phyloP scores from a whole-genome alignment of 495 filamentous ascomycete genomes.

The Penicillium pancosmium region DNA sequence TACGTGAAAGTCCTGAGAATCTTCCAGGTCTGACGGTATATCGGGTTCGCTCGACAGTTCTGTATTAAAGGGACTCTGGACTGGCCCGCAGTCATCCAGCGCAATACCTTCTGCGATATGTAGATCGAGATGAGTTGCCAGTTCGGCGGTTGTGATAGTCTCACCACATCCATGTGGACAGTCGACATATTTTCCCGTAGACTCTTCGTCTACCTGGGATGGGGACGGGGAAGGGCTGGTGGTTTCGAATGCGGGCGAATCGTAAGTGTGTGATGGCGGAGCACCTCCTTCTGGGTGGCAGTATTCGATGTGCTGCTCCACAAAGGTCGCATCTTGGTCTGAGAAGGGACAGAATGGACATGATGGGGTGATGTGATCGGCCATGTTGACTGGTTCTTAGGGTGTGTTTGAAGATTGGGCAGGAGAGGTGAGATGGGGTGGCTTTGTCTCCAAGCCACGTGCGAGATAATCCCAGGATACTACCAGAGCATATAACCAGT shows the following conservation, averaged over 20 bases:
- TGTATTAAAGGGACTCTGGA: conserved; percentile 1
- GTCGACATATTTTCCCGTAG: conserved; percentile 52
- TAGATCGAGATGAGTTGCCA: conserved; percentile 74
- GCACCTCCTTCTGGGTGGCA: conserved; percentile 53
- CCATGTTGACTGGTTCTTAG: conserved; percentile 24
- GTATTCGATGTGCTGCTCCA: conserved; percentile 59
- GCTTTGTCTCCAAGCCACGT: not conserved
- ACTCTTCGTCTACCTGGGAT: conserved; percentile 30
- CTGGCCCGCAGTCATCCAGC: conserved; percentile 42
- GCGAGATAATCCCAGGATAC: not conserved
- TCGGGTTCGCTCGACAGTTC: conserved; percentile 4
- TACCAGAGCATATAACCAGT: not conserved
- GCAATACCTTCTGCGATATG: conserved; percentile 64
- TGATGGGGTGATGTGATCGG: conserved; percentile 21
- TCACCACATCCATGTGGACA: conserved; percentile 81
- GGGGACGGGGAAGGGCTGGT: not conserved
- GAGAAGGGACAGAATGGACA: conserved; percentile 62
- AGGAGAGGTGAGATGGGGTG: not conserved
- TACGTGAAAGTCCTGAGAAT: conserved; percentile 8
- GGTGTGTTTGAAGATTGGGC: not conserved
- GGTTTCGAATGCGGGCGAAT: not conserved
- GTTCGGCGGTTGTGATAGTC: conserved; percentile 56
- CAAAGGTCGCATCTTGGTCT: conserved; percentile 49
- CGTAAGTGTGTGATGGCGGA: conserved; percentile 9
- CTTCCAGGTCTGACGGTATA: conserved; percentile 16